A percentile compares a stretch with the other conserved stretches of the same genome.
Evolutionary conservation across 768 basidiomycete genomes (phyloP).

Genomic region (Boletus rubropictus): DNA sequence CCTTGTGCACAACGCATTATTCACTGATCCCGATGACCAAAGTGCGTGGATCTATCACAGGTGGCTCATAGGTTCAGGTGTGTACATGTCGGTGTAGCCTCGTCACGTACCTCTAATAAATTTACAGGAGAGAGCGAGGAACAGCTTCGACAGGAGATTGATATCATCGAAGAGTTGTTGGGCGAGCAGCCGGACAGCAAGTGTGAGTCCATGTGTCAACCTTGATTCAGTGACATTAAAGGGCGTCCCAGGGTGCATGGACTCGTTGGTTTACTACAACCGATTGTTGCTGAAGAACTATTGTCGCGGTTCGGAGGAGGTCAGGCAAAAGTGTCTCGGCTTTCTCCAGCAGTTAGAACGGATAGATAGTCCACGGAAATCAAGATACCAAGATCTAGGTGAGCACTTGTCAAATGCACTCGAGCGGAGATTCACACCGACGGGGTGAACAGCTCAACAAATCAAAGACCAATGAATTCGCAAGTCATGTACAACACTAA

Average conservation of each 20-base stretch:
- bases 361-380: constrained; percentile 61
- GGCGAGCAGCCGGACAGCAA: constrained; percentile 90
- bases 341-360: constrained; percentile 51
- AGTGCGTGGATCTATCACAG: constrained; percentile 98
- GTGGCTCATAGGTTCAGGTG: constrained; percentile 87
- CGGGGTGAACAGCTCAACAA: constrained; percentile 18
- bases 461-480: constrained; percentile 5
- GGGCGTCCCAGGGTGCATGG: constrained; percentile 76
- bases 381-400: constrained; percentile 68
- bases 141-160: constrained; percentile 69
- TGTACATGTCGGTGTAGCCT: constrained; percentile 10
- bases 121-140: constrained; percentile 50
- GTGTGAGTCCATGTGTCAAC: constrained; percentile 47
- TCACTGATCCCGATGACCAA: constrained; percentile 94
- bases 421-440: not conserved
- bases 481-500: constrained; percentile 1
- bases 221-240: not conserved
- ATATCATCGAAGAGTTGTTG: constrained; percentile 73
- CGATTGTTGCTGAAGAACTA: constrained; percentile 55
- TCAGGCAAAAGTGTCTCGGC: constrained; percentile 42
- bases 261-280: constrained; percentile 83
- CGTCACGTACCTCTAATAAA: not conserved
- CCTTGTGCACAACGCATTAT: constrained; percentile 87
- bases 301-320: constrained; percentile 30
- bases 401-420: constrained; percentile 14